These are phyloP conservation scores for Euphorbia pulcherrima DNA, from an alignment of 345 rosid genomes.

Conservation along the genomic window DNA sequence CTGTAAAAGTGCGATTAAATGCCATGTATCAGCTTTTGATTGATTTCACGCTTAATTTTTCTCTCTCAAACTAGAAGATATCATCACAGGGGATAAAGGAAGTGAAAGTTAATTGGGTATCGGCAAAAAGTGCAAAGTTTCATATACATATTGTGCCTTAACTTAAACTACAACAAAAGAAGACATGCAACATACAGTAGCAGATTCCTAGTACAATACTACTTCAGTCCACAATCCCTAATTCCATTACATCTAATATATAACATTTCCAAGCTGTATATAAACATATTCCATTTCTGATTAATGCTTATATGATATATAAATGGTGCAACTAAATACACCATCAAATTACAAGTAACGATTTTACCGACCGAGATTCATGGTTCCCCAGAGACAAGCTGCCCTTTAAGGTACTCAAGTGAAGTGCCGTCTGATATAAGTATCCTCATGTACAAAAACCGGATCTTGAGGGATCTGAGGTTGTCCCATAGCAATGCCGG, in stretches of 20 bases:
- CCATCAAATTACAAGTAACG: not conserved
- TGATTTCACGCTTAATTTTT: no score
- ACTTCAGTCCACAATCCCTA: not conserved
- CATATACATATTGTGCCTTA: no score
- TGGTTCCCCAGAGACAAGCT: no score
- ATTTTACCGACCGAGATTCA: not conserved
- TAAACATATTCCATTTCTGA: not conserved
- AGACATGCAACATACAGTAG: not conserved
- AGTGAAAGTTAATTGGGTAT: no score
- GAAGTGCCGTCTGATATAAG: constrained; percentile 66
- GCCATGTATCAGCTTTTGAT: no score
- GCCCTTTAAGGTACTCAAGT: constrained; percentile 40
- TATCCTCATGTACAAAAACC: constrained; percentile 74
- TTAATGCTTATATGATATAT: not conserved
- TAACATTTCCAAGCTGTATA: no score
- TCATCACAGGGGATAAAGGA: no score
- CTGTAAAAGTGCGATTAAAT: no score
- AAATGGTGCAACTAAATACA: not conserved
- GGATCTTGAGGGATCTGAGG: constrained; percentile 66
- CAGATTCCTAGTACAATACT: not conserved
- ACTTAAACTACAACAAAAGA: no score
- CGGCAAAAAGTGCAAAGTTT: no score
- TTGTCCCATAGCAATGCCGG: constrained; percentile 69
- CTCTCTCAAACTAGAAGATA: no score
- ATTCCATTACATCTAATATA: not conserved